Evolutionary conservation across 345 rosid species (phyloP).

Genomic region (Moricandia arvensis): DNA sequence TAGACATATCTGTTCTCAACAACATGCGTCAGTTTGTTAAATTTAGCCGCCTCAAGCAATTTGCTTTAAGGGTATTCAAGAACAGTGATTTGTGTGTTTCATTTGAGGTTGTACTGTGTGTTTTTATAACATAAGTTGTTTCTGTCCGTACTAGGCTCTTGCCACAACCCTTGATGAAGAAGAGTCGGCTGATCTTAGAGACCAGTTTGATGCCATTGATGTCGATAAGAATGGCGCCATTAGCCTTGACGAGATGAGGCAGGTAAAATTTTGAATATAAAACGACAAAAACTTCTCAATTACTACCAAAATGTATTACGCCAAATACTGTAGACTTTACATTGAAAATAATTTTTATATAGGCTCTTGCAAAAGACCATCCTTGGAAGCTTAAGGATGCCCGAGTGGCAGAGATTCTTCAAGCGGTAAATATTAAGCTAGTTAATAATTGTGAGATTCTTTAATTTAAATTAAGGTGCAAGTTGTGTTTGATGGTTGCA

Average conservation of each 20-base stretch:
- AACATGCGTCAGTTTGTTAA: slow-evolving; percentile 94
- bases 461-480: background rate
- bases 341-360: background rate
- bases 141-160: slow-evolving; percentile 51
- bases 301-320: background rate
- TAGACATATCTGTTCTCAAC: slow-evolving; percentile 89
- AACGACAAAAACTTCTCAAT: background rate
- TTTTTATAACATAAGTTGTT: background rate
- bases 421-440: slow-evolving; percentile 52
- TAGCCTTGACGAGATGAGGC: slow-evolving; percentile 97
- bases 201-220: slow-evolving; percentile 98
- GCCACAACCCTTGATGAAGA: slow-evolving; percentile 81
- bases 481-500: slow-evolving; percentile 9
- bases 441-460: background rate
- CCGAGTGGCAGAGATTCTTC: slow-evolving; percentile 80
- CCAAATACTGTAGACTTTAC: background rate
- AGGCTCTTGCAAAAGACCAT: slow-evolving; percentile 97
- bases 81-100: background rate
- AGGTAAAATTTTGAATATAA: slow-evolving; percentile 39
- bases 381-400: slow-evolving; percentile 93
- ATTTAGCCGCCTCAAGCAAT: slow-evolving; percentile 90
- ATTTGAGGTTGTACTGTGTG: background rate
- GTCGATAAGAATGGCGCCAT: slow-evolving; percentile 89
- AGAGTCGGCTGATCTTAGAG: slow-evolving; percentile 75
- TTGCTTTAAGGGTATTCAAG: slow-evolving; percentile 81